Evolutionary conservation across 2,329 filamentous ascomycete genomes (phyloP), one percentile per base, ranked within the genome.

Genomic region (Bisporella sp.): DNA sequence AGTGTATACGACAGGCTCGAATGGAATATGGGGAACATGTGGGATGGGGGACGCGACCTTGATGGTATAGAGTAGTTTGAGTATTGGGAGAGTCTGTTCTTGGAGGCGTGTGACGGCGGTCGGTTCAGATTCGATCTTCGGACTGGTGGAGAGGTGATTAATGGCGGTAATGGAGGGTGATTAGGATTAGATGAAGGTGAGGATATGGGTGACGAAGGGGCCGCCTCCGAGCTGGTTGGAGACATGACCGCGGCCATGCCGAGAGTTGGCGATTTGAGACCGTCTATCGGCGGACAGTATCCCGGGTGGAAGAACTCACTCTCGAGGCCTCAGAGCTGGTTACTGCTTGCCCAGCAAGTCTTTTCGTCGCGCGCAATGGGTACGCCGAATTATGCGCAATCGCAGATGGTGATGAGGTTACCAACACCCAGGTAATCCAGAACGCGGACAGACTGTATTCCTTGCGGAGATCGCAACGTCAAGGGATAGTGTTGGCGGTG

Each of bases 1-100:
- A 89, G 76, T n/a, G 90, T 84, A 68, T 96, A 96, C 5, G 87
- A 70, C 13, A 96, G 79, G 65, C 84, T 95, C 52, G 90, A 93
- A 61, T 89, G 85, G 68, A 89, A 93, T 62, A 86, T 74, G 12
- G 89, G 87, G 64, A 93, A 92, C 55, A 88, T 77, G 63, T 87
- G 80, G n/a, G 89, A 95, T 50, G 78, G 77, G 21, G 90, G 89
- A 54, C 89, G 83, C 56, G 90, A 95, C 55, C 84, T 80, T 55
- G 79, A 77, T 46, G 78, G 78, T 12, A 54, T 76, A 12, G 88
- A 91, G 52, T 81, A 73, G 61, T 77, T 83, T 56, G 88, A 93
- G 71, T 91, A 92, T 64, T 89, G 87, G 56, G 90, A 95, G 62
- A 95, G 75, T 50, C 90, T 81, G 65, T 88, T 87, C 70, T 84